Conservation (phyloP, 2,329 filamentous ascomycete species). For the Talaromyces amestolkiae region DNA sequence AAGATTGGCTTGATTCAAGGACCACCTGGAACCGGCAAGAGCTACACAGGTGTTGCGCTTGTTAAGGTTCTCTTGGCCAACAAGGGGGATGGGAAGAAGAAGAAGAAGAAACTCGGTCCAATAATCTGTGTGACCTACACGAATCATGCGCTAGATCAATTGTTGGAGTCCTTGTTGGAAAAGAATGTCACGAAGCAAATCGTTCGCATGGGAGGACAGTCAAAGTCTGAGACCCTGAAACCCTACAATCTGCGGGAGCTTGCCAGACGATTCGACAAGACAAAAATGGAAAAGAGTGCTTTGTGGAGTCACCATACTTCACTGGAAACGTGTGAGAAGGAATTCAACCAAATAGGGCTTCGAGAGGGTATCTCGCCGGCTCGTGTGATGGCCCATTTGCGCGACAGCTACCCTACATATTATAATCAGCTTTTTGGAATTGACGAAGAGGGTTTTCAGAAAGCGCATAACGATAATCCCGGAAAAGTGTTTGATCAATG, state of each 20-base stretch:
- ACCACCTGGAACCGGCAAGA: constrained; percentile 69
- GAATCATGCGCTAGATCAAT: constrained; percentile 56
- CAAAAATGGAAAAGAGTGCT: constrained; percentile 5
- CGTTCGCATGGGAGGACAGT: constrained; percentile 58
- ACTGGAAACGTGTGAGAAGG: neutral
- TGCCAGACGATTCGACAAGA: neutral
- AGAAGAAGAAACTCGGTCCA: constrained; percentile 40
- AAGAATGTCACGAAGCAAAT: constrained; percentile 38
- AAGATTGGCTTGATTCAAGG: constrained; percentile 65
- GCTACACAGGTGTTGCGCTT: constrained; percentile 59
- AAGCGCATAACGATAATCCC: neutral
- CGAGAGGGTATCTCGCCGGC: neutral
- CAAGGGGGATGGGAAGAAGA: constrained; percentile 24
- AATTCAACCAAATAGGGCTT: neutral
- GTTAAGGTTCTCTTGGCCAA: constrained; percentile 47
- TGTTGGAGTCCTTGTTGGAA: constrained; percentile 30
- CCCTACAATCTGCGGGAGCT: constrained; percentile 49
- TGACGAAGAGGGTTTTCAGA: neutral
- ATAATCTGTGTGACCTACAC: constrained; percentile 52
- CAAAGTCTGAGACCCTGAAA: constrained; percentile 54
- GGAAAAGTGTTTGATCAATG: neutral
- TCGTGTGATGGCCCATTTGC: neutral
- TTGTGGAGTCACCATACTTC: neutral
- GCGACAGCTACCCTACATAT: neutral
- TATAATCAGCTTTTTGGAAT: constrained; percentile 13